Conservation (phyloP, 805 yeast genomes). For the Zygotorulaspora sp. region DNA sequence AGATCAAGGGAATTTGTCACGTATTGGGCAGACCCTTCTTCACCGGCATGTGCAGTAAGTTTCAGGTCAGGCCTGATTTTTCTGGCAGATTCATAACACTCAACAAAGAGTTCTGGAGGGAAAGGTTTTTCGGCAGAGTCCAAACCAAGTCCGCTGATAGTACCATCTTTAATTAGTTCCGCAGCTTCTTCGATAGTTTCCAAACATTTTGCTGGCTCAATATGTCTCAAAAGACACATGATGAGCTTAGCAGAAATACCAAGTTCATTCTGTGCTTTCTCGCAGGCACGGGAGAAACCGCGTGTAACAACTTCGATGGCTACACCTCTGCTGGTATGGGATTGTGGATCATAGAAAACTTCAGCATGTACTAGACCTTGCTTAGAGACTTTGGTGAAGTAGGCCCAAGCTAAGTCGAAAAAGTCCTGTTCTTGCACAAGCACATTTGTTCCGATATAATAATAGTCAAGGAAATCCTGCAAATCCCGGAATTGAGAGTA, state of each 20-base stretch:
- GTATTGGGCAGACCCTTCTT: constrained; percentile 76
- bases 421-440: constrained; percentile 66
- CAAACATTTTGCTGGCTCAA: constrained; percentile 56
- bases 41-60: constrained; percentile 86
- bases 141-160: constrained; percentile 72
- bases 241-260: constrained; percentile 68
- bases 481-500: constrained; percentile 61
- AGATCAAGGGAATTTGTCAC: constrained; percentile 55
- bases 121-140: constrained; percentile 76
- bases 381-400: constrained; percentile 52
- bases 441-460: constrained; percentile 80
- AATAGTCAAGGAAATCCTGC: constrained; percentile 74
- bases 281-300: constrained; percentile 67
- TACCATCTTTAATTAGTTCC: constrained; percentile 50
- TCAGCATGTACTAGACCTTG: constrained; percentile 70
- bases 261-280: constrained; percentile 52
- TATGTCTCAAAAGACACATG: constrained; percentile 78
- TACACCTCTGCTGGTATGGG: constrained; percentile 67
- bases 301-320: constrained; percentile 52
- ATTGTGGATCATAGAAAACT: constrained; percentile 81
- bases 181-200: constrained; percentile 52
- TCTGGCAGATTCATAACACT: constrained; percentile 52
- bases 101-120: constrained; percentile 66
- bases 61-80: constrained; percentile 49
- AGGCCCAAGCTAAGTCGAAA: constrained; percentile 70